Evolutionary conservation across 2,329 filamentous ascomycete species (phyloP), one percentile per base, ranked within the genome.

Genomic region (Fusarium coffeatum): DNA sequence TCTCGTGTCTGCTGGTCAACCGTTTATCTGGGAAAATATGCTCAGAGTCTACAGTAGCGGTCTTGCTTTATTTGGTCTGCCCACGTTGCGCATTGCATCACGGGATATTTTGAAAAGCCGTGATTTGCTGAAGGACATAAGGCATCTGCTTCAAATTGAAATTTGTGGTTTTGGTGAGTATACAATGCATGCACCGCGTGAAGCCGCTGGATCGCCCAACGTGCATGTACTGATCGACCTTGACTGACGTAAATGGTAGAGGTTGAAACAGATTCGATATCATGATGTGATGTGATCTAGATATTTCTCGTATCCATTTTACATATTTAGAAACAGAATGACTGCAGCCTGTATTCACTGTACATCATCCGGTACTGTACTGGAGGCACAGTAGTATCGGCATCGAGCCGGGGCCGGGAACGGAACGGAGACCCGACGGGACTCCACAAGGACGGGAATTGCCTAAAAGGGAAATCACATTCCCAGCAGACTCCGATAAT

Each of bases 1-100:
- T 22, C 60, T 74, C 73, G 72, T 75, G 66, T 74, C 73, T 74
- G 72, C 64, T 63, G 73, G 43, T 66, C 69, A 71, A 71, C 73
- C 51, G 47, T 25, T 54, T 53, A 43, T 54, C 30, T 56, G 50
- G 61, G 32, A 51, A 37, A 34, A 64, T 51, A 42, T 55, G 22
- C 43, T 47, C 45, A 30, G 45, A 43, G 16, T 27, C 13, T 20
- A 49, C 25, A 64, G 51, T 37, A 48, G 64, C 53, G 37, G 50
- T 59, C 54, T 69, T 57, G 57, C 42, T 45, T 20, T 42, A 16
- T 30, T 60, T 56, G 54, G 64, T 58, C 47, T 62, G 9, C 43
- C 48, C 55, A 55, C 60, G 59, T 72, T 51, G 53, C 50, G 63
- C 64, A 71, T 62, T 72, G 58, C 59, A 69, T 73, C 71, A 73